Evolutionary conservation across 345 rosid species (phyloP).

Genomic region (Hibiscus syriacus): DNA sequence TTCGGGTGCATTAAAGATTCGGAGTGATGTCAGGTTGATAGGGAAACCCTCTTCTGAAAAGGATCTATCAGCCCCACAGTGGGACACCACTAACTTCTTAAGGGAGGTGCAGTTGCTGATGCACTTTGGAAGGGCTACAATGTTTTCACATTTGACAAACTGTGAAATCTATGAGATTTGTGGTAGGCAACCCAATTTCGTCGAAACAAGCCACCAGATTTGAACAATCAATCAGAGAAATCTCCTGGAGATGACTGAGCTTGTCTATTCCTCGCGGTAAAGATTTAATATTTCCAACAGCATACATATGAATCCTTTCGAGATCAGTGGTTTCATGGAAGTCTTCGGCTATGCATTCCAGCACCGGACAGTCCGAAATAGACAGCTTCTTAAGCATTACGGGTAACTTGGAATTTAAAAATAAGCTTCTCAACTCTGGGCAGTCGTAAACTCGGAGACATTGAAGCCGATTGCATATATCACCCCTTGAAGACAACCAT

Average conservation of each 20-base stretch:
- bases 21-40: background rate
- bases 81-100: background rate
- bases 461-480: background rate
- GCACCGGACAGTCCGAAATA: background rate
- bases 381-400: background rate
- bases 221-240: background rate
- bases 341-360: background rate
- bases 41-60: background rate
- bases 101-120: background rate
- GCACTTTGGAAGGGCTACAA: too few species aligned
- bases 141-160: background rate
- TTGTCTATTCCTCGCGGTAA: background rate
- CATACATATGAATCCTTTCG: background rate
- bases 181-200: background rate
- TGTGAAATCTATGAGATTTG: background rate
- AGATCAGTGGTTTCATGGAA: background rate
- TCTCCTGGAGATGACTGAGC: background rate
- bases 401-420: too few species aligned
- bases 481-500: background rate
- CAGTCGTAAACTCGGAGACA: background rate
- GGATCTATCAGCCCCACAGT: background rate
- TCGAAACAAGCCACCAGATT: background rate
- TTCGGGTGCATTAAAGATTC: background rate
- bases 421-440: background rate
- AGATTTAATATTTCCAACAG: background rate